Conservation (phyloP, 169 alveolate species). For the Eimeria necatrix region DNA sequence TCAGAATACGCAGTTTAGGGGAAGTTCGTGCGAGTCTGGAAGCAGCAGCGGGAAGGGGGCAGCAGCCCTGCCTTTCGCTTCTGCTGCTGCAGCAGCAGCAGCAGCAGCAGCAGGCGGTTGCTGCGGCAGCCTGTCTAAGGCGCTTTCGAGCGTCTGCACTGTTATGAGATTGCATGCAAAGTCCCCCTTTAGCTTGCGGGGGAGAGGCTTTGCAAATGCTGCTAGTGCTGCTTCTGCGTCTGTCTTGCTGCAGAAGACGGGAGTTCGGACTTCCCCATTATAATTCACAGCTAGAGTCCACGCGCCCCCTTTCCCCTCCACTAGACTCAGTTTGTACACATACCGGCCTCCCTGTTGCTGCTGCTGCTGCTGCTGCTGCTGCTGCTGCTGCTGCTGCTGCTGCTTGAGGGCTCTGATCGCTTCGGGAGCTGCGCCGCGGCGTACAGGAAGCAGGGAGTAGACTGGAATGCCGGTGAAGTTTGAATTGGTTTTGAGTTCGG, state of each 20-base stretch:
- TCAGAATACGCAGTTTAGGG: neutral
- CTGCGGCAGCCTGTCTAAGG: neutral
- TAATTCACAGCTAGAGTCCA: neutral
- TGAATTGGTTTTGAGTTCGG: neutral
- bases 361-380: constrained; percentile 25
- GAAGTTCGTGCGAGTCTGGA: neutral
- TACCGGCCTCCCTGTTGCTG: neutral
- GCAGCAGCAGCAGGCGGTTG: neutral
- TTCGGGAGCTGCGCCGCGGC: neutral
- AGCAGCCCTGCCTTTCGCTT: neutral
- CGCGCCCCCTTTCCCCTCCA: neutral
- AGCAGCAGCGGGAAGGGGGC: neutral
- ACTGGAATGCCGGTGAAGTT: neutral
- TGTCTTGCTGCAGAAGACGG: constrained; percentile 21
- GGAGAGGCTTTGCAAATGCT: no score
- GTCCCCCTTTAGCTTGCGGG: no score
- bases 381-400: constrained; percentile 14
- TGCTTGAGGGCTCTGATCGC: neutral
- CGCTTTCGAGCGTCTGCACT: no score
- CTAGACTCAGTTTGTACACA: neutral
- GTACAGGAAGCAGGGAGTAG: neutral
- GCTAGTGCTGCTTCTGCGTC: neutral
- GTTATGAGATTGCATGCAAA: no score
- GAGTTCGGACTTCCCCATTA: neutral
- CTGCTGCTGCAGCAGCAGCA: neutral